Percentiles rank a stretch among this genome's conserved stretches.
Conservation (phyloP, 352 stramenopile genomes). For the Phytophthora vignae region DNA sequence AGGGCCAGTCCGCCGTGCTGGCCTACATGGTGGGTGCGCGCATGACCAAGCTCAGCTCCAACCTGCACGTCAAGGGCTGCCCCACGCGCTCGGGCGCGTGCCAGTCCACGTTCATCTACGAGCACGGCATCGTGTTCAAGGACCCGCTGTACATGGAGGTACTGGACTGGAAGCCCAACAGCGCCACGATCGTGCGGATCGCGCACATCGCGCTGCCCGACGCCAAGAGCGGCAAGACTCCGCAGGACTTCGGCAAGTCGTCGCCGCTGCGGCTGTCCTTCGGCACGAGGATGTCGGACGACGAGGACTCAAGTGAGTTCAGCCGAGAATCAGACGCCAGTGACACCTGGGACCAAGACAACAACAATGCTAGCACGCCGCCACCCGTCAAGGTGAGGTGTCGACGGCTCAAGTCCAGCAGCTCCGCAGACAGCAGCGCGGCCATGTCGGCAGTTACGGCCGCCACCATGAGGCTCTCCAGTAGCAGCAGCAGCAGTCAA, state of each 20-base stretch:
- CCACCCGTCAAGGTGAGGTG: slow-evolving; percentile 19
- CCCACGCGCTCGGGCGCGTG: slow-evolving; percentile 52
- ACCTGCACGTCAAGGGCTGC: slow-evolving; percentile 70
- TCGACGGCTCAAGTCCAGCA: slow-evolving; percentile 39
- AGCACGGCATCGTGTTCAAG: slow-evolving; percentile 77
- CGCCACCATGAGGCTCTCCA: slow-evolving; percentile 34
- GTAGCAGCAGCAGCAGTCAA: slow-evolving; percentile 45
- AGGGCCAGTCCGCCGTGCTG: slow-evolving; percentile 72
- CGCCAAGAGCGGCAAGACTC: slow-evolving; percentile 45
- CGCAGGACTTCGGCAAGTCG: slow-evolving; percentile 44
- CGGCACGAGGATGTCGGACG: slow-evolving; percentile 34
- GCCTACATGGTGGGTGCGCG: slow-evolving; percentile 71
- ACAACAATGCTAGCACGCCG: slow-evolving; percentile 20
- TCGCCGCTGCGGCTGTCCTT: slow-evolving; percentile 41
- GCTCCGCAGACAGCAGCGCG: slow-evolving; percentile 32
- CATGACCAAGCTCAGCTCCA: slow-evolving; percentile 76
- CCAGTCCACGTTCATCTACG: slow-evolving; percentile 80
- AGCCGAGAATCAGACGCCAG: slow-evolving; percentile 38
- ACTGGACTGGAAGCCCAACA: slow-evolving; percentile 62
- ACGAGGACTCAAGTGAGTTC: slow-evolving; percentile 39
- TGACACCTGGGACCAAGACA: slow-evolving; percentile 27
- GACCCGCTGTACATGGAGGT: slow-evolving; percentile 75
- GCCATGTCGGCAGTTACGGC: slow-evolving; percentile 31
- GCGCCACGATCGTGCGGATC: slow-evolving; percentile 46
- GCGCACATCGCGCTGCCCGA: slow-evolving; percentile 53